These are phyloP conservation scores for Dactylonectria estremocensis DNA, from an alignment of 2,329 filamentous ascomycete genomes.

Conservation along the genomic window DNA sequence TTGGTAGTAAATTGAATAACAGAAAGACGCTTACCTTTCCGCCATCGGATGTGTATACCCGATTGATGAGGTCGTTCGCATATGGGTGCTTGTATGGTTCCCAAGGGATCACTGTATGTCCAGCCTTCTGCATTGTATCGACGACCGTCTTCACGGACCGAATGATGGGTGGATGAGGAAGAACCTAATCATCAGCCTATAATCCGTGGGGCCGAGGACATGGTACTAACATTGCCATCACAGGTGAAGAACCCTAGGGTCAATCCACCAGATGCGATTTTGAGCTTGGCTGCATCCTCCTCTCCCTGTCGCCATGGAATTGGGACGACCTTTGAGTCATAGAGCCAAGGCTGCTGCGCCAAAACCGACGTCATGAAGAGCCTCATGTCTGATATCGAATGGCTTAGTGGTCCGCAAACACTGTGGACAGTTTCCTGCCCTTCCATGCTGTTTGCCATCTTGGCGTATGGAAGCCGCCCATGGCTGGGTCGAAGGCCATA, in stretches of 20 bases:
- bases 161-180: conserved; percentile 56
- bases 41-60: conserved; percentile 50
- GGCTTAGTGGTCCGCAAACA: conserved; percentile 53
- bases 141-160: conserved; percentile 50
- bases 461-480: conserved; percentile 49
- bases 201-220: conserved; percentile 16
- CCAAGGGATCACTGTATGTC: conserved; percentile 52
- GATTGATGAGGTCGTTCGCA: conserved; percentile 45
- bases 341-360: conserved; percentile 52
- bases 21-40: conserved; percentile 42
- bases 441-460: conserved; percentile 54
- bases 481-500: conserved; percentile 49
- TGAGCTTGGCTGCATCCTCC: conserved; percentile 44
- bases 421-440: conserved; percentile 53
- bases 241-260: conserved; percentile 53
- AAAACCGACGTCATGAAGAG: conserved; percentile 51
- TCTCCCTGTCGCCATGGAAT: conserved; percentile 54
- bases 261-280: conserved; percentile 42
- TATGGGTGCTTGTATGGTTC: conserved; percentile 49
- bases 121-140: conserved; percentile 44
- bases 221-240: conserved; percentile 29
- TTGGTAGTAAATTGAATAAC: background rate
- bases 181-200: conserved; percentile 38
- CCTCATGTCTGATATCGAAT: conserved; percentile 41
- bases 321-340: conserved; percentile 54